These are phyloP conservation scores for Viola pubescens DNA, from an alignment of 441 rosid species.

Conservation along the genomic window DNA sequence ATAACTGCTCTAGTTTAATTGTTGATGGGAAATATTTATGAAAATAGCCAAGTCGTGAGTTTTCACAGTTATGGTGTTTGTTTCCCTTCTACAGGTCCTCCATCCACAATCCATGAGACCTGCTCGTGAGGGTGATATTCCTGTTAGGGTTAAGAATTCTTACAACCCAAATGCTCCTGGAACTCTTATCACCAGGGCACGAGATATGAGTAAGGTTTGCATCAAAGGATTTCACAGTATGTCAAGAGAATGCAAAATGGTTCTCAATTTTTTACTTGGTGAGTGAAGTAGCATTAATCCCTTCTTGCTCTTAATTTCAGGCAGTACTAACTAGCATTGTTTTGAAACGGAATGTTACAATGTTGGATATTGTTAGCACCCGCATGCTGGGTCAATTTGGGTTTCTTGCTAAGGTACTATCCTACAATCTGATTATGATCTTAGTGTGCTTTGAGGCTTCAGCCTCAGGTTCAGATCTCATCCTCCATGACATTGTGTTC, in stretches of 20 bases:
- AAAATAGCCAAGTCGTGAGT: too few relatives aligned
- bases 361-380: conserved; percentile 91
- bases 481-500: conserved; percentile 3
- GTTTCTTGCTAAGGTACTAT: conserved; percentile 83
- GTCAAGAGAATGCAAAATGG: neutral
- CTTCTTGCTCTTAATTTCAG: conserved; percentile 30
- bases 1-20: too few relatives aligned
- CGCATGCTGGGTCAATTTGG: conserved; percentile 98
- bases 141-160: conserved; percentile 90
- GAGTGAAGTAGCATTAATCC: conserved; percentile 14
- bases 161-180: conserved; percentile 92
- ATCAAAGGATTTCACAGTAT: neutral
- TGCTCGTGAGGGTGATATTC: conserved; percentile 91
- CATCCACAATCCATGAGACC: conserved; percentile 98
- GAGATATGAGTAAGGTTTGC: conserved; percentile 93
- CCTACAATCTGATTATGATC: conserved; percentile 10
- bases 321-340: conserved; percentile 92
- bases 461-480: neutral
- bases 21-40: too few relatives aligned
- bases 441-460: neutral
- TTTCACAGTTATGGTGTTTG: neutral
- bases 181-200: conserved; percentile 72
- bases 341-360: conserved; percentile 86
- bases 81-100: conserved; percentile 46
- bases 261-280: conserved; percentile 2